Base-by-base conservation (phyloP, 176 grass and related monocot genomes). In the Musa troglodytarum region DNA sequence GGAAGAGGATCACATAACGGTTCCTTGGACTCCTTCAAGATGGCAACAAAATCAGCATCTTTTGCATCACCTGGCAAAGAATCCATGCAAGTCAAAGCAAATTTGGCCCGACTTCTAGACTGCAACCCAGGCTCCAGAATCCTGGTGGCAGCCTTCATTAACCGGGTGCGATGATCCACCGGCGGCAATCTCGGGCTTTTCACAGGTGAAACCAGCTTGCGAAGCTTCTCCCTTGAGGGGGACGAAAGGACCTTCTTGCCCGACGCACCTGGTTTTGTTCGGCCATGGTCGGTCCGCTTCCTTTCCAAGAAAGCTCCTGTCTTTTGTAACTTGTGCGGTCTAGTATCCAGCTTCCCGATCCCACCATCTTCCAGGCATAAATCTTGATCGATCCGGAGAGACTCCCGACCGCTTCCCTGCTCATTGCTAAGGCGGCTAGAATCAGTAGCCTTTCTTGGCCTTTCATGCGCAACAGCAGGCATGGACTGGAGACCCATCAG, bases 401-500 rank as follows among this genome's bases (percentile, higher is more conserved):
- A 69, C 9, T 29, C 54, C 20, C 14, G 20, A 34, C 10, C 69
- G 15, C 16, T 53, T 11, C 52, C 49, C 55, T 57, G 11, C 19
- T 21, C 49, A 20, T 29, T 72, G 6, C 55, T 5, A 65, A 50
- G 26, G 52, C 16, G 50, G 19, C 77, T 20, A 10, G 65, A 55
- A 21, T 62, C 68, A 11, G 72, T 68, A 57, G 75, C 77, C 69
- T 82, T 82, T 57, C 81, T 50, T n/a, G 76, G 25, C 65, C 78
- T 78, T 24, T 74, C 54, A 23, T 63, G 50, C 19, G 68, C 43
- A 9, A 73, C 75, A 50, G 78, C 65, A 6, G 90, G 95, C 90
- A 87, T 93, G 12, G 84, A 82, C 11, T 98, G 88, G 4, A 98
- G 88, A 75, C 95, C 95, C 95, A 98, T 98, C 79, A 98, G 87